phyloP scores from a whole-genome alignment of 805 yeast genomes.

The Starmerella bombicola region DNA sequence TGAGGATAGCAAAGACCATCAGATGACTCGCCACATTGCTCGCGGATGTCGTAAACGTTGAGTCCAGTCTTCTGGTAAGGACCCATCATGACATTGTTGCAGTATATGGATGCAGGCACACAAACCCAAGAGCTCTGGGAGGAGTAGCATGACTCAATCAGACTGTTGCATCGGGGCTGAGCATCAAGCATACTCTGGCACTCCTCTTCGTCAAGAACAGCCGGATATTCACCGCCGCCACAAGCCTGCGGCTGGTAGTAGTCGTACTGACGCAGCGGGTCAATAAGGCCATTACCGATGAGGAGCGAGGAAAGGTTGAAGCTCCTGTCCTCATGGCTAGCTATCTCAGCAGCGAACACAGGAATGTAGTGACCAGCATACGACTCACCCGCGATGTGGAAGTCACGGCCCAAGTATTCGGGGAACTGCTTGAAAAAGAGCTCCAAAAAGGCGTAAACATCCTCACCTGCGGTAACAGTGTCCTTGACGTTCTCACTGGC shows the following conservation, averaged over 20 bases:
- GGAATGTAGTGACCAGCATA: constrained; percentile 90
- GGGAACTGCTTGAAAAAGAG: constrained; percentile 67
- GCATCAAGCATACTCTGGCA: constrained; percentile 55
- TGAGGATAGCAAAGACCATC: constrained; percentile 55
- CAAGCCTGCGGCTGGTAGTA: constrained; percentile 89
- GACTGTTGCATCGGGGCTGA: constrained; percentile 59
- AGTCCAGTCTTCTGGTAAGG: constrained; percentile 71
- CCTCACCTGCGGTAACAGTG: constrained; percentile 74
- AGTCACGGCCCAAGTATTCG: constrained; percentile 40
- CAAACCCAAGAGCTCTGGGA: constrained; percentile 63
- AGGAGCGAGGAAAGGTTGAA: constrained; percentile 63
- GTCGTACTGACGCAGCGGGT: constrained; percentile 65
- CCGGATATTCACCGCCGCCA: constrained; percentile 75
- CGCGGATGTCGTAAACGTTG: constrained; percentile 79
- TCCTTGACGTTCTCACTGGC: constrained; percentile 43
- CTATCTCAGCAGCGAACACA: constrained; percentile 70
- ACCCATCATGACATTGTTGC: constrained; percentile 60
- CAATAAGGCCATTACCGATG: constrained; percentile 87
- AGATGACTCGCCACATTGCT: constrained; percentile 35
- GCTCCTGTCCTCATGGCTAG: constrained; percentile 47
- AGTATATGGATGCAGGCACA: constrained; percentile 79
- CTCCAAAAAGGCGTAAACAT: constrained; percentile 66
- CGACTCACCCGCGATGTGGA: constrained; percentile 84
- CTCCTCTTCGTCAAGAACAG: constrained; percentile 62
- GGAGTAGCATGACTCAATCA: constrained; percentile 63